These are phyloP conservation scores for Batrachochytrium dendrobatidis DNA, from an alignment of 371 early-diverging fungal genomes.

Conservation along the genomic window DNA sequence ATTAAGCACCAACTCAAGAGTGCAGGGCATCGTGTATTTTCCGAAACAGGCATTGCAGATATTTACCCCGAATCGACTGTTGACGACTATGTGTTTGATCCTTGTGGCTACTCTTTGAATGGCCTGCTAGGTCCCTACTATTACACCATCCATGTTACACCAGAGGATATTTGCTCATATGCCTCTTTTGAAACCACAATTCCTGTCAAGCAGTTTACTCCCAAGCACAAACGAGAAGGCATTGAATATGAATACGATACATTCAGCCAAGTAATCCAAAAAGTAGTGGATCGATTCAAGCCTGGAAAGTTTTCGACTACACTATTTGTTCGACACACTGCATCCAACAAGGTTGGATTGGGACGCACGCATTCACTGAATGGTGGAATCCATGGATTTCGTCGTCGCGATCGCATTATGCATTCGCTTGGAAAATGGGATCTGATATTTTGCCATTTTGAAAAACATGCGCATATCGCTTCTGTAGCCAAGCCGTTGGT, in stretches of 20 bases:
- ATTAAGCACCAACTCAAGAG: slow-evolving; percentile 9
- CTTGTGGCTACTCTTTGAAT: slow-evolving; percentile 91
- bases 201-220: slow-evolving; percentile 44
- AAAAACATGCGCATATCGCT: background rate
- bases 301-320: slow-evolving; percentile 79
- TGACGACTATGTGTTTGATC: slow-evolving; percentile 83
- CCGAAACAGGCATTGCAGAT: slow-evolving; percentile 61
- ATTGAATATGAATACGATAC: slow-evolving; percentile 42
- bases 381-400: slow-evolving; percentile 27
- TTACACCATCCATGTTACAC: slow-evolving; percentile 97
- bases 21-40: slow-evolving; percentile 33
- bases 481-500: background rate
- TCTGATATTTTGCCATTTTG: slow-evolving; percentile 32
- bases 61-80: slow-evolving; percentile 69
- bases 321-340: slow-evolving; percentile 49
- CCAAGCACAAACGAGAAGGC: slow-evolving; percentile 18
- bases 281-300: slow-evolving; percentile 71
- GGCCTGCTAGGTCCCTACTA: slow-evolving; percentile 71
- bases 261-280: slow-evolving; percentile 59
- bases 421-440: slow-evolving; percentile 41
- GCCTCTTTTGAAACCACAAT: slow-evolving; percentile 93
- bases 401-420: slow-evolving; percentile 31
- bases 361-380: slow-evolving; percentile 17
- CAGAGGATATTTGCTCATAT: slow-evolving; percentile 93
- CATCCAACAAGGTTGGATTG: slow-evolving; percentile 19